Conservation (phyloP, 257 asterid species). For the Mentha longifolia region DNA sequence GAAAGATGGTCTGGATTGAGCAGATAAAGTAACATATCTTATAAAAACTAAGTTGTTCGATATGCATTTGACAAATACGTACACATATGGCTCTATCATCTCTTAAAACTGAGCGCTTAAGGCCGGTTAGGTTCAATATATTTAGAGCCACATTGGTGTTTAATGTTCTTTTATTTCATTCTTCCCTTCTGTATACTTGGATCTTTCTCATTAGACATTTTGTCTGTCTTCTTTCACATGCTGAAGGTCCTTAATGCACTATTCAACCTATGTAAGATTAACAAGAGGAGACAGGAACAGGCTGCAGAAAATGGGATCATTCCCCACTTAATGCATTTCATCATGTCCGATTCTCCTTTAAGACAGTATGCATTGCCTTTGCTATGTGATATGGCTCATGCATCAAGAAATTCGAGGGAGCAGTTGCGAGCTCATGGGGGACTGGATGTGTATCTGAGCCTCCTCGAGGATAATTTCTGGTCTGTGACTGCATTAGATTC, state of each 20-base stretch:
- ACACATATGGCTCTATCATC: background rate
- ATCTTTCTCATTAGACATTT: constrained; percentile 17
- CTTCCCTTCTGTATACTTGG: background rate
- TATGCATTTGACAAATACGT: background rate
- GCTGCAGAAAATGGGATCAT: constrained; percentile 99
- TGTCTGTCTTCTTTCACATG: constrained; percentile 41
- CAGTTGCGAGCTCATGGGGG: constrained; percentile 99
- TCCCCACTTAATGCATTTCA: constrained; percentile 93
- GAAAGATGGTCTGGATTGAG: background rate
- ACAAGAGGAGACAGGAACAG: constrained; percentile 98
- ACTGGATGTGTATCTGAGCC: constrained; percentile 89
- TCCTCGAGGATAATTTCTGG: constrained; percentile 93
- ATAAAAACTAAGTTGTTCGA: background rate
- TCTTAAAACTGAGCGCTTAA: constrained; percentile 9
- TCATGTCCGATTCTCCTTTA: constrained; percentile 89
- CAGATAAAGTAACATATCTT: background rate
- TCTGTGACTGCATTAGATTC: constrained; percentile 98
- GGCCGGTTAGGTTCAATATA: background rate
- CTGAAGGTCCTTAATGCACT: constrained; percentile 90
- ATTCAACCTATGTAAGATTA: constrained; percentile 97
- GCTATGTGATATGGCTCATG: constrained; percentile 99
- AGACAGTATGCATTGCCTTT: constrained; percentile 92
- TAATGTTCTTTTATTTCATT: background rate
- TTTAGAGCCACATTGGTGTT: background rate
- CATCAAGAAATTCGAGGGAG: constrained; percentile 96